Evolutionary conservation across 2,329 filamentous ascomycete species (phyloP).

Genomic region (Fusarium camptoceras): DNA sequence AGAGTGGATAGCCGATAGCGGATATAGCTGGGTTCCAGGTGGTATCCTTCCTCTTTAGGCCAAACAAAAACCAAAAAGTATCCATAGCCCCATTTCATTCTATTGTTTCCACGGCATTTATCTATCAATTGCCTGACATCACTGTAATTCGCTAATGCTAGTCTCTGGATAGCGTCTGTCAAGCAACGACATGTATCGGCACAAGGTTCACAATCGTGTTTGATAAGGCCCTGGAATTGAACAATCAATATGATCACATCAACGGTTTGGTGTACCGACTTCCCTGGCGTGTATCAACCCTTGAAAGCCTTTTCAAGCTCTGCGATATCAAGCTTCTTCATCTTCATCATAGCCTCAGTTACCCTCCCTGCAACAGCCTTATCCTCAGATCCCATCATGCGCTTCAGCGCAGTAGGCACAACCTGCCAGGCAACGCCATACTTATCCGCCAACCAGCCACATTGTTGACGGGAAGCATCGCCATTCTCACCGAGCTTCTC

Average conservation of each 20-base stretch:
- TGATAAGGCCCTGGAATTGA: background rate
- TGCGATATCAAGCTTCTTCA: constrained; percentile 58
- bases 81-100: background rate
- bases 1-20: constrained; percentile 6
- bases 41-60: background rate
- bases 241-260: background rate
- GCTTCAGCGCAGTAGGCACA: constrained; percentile 53
- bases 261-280: background rate
- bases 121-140: background rate
- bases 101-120: background rate
- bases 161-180: background rate
- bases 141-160: background rate
- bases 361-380: constrained; percentile 49
- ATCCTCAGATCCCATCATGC: constrained; percentile 52
- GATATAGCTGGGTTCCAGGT: background rate
- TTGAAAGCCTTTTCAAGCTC: constrained; percentile 52
- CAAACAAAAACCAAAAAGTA: background rate
- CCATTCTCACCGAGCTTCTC: constrained; percentile 56
- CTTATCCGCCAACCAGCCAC: constrained; percentile 60
- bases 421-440: constrained; percentile 63
- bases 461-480: constrained; percentile 52
- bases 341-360: constrained; percentile 54
- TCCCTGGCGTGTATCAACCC: constrained; percentile 7
- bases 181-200: background rate
- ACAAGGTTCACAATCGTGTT: background rate